These are phyloP conservation scores for Pseudozyma sp. DNA, from an alignment of 1,284 basidiomycete species.

Conservation along the genomic window DNA sequence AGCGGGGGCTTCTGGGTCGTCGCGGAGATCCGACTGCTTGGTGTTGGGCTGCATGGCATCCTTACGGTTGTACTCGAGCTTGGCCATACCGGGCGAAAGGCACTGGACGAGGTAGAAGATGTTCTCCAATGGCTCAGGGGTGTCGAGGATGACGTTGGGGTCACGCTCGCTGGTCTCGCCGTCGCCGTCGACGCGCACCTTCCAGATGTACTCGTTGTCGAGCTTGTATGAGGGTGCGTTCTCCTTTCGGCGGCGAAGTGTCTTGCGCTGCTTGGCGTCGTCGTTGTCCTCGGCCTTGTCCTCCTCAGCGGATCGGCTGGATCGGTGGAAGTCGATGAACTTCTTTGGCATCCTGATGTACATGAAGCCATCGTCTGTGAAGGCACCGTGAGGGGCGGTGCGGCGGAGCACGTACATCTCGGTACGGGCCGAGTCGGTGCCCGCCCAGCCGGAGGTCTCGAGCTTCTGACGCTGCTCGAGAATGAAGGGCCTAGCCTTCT, in stretches of 20 bases:
- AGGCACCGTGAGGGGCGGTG: slow-evolving; percentile 59
- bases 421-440: slow-evolving; percentile 54
- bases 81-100: slow-evolving; percentile 59
- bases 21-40: slow-evolving; percentile 57
- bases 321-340: slow-evolving; percentile 64
- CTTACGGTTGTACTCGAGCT: slow-evolving; percentile 58
- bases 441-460: slow-evolving; percentile 59
- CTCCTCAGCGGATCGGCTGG: slow-evolving; percentile 47
- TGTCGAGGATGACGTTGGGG: slow-evolving; percentile 61
- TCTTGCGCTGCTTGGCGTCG: slow-evolving; percentile 57
- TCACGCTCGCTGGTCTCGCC: slow-evolving; percentile 54
- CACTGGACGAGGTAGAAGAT: slow-evolving; percentile 64
- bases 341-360: slow-evolving; percentile 64
- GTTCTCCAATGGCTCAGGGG: slow-evolving; percentile 62
- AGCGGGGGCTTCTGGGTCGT: slow-evolving; percentile 57
- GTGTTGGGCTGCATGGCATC: slow-evolving; percentile 64
- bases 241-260: slow-evolving; percentile 56
- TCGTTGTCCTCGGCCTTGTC: slow-evolving; percentile 43
- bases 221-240: slow-evolving; percentile 60
- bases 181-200: slow-evolving; percentile 60
- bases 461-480: slow-evolving; percentile 66
- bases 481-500: slow-evolving; percentile 62
- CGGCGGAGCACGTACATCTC: slow-evolving; percentile 63
- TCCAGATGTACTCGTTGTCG: slow-evolving; percentile 61
- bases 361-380: slow-evolving; percentile 64